Evolutionary conservation across 2,329 filamentous ascomycete species (phyloP).

Genomic region (Spiromastix sp.): DNA sequence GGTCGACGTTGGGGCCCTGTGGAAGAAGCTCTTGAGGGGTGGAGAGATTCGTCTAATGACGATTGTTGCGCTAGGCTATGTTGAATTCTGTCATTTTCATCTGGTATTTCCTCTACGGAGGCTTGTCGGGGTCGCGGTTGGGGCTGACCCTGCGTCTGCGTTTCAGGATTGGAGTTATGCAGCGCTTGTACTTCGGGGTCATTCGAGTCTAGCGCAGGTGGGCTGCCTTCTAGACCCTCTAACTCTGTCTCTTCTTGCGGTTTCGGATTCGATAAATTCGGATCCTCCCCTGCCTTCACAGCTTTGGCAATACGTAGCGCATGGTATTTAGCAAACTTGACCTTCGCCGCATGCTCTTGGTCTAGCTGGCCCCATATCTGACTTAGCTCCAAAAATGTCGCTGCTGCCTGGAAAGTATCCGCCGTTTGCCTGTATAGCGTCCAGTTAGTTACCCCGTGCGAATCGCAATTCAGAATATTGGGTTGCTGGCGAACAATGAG

Average conservation of each 20-base stretch:
- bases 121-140: constrained; percentile 37
- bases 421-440: constrained; percentile 69
- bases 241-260: constrained; percentile 36
- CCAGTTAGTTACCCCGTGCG: constrained; percentile 6
- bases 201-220: constrained; percentile 47
- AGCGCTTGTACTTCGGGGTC: constrained; percentile 55
- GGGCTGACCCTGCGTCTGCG: constrained; percentile 26
- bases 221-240: no score
- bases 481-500: constrained; percentile 48
- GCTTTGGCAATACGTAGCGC: constrained; percentile 83
- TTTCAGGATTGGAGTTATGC: constrained; percentile 30
- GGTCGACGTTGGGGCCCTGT: constrained; percentile 18
- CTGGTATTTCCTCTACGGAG: constrained; percentile 50
- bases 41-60: constrained; percentile 40
- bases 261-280: constrained; percentile 75
- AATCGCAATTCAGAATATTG: neutral
- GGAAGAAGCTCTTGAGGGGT: constrained; percentile 37
- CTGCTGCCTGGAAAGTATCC: constrained; percentile 84
- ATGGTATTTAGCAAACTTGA: constrained; percentile 96
- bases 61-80: constrained; percentile 36
- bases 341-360: constrained; percentile 68
- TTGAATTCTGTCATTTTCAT: constrained; percentile 43
- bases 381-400: constrained; percentile 81
- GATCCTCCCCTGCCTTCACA: constrained; percentile 80
- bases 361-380: constrained; percentile 74